Percentiles rank a stretch among this genome's conserved stretches.
Conservation (phyloP, 352 stramenopile species). For the Pythium utonaiense region DNA sequence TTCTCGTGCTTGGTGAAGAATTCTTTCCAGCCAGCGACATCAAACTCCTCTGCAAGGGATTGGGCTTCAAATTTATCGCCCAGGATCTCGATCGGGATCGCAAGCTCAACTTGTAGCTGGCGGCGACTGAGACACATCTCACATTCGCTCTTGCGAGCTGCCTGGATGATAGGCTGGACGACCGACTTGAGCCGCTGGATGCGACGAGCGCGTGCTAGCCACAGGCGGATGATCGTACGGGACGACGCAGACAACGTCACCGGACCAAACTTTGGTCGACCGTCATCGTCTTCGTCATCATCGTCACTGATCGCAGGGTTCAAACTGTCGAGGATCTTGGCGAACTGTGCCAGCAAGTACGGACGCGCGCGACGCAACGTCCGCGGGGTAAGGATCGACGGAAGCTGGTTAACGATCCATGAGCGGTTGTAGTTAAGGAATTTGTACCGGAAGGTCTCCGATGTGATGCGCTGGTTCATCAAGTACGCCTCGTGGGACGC, state of each 20-base stretch:
- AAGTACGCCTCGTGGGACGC: conserved; percentile 93
- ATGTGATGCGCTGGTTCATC: conserved; percentile 97
- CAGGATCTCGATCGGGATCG: conserved; percentile 90
- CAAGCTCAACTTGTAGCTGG: conserved; percentile 93
- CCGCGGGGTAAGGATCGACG: conserved; percentile 93
- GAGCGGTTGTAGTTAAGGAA: conserved; percentile 97
- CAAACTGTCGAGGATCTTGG: conserved; percentile 93
- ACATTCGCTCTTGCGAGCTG: conserved; percentile 90
- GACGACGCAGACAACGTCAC: conserved; percentile 89
- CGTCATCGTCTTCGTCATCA: conserved; percentile 81
- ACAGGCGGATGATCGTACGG: conserved; percentile 90
- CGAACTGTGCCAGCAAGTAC: conserved; percentile 95
- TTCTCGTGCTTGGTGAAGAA: conserved; percentile 93
- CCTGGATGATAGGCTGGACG: conserved; percentile 91
- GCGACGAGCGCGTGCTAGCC: conserved; percentile 85
- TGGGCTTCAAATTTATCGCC: conserved; percentile 91
- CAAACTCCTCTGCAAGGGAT: conserved; percentile 87
- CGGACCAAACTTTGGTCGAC: conserved; percentile 79
- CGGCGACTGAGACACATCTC: conserved; percentile 93
- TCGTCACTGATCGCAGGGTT: conserved; percentile 94
- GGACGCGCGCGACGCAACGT: conserved; percentile 88
- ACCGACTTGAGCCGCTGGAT: conserved; percentile 81
- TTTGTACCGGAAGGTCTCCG: conserved; percentile 96
- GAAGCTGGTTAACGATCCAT: conserved; percentile 96
- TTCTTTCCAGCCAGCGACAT: conserved; percentile 92